A percentile compares a stretch with the other conserved stretches of the same genome.
Conservation (phyloP, 768 basidiomycete genomes). For the Terana coerulea region DNA sequence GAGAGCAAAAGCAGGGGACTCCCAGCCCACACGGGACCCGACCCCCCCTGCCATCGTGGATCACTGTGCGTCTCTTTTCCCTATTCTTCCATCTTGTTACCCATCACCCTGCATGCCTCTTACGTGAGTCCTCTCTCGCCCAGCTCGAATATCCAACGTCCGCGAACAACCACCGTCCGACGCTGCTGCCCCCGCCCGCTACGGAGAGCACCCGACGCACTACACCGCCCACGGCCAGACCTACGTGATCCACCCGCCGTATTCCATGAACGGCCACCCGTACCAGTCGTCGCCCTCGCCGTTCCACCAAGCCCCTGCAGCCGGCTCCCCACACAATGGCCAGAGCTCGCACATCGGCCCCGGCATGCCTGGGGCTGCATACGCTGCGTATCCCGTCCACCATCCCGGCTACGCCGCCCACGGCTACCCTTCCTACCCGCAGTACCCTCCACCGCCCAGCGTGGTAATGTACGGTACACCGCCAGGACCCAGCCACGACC, state of each 20-base stretch:
- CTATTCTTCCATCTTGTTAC: constrained; percentile 4
- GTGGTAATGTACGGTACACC: constrained; percentile 66
- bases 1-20: constrained; percentile 9
- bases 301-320: constrained; percentile 33
- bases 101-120: constrained; percentile 4
- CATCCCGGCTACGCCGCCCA: constrained; percentile 48
- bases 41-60: constrained; percentile 11
- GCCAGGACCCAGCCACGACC: constrained; percentile 34
- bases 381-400: constrained; percentile 56
- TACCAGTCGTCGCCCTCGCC: constrained; percentile 38
- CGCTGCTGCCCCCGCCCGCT: constrained; percentile 35
- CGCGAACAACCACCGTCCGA: constrained; percentile 26
- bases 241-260: constrained; percentile 67
- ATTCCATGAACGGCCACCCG: constrained; percentile 56
- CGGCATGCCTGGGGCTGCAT: constrained; percentile 35
- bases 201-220: constrained; percentile 41
- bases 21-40: constrained; percentile 5
- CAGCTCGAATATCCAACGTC: constrained; percentile 28
- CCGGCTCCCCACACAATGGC: constrained; percentile 35
- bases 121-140: constrained; percentile 18
- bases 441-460: constrained; percentile 40
- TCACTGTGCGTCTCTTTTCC: constrained; percentile 12
- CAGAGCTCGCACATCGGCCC: constrained; percentile 32
- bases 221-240: constrained; percentile 45
- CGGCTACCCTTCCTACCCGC: constrained; percentile 53